Base-by-base conservation (phyloP, 345 rosid genomes). In the Salix viminalis region DNA sequence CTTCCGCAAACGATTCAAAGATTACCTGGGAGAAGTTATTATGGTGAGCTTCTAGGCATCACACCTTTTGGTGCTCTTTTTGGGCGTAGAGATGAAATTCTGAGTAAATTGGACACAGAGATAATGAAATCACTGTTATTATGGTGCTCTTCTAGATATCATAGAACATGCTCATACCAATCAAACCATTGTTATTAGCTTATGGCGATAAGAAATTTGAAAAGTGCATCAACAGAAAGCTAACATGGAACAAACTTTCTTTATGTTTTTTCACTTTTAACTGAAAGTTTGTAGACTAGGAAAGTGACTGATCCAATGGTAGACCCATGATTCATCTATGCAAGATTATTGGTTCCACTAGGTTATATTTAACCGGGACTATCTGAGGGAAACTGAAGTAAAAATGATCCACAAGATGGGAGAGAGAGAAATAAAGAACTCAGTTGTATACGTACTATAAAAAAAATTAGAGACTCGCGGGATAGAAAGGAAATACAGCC, bases 1-100 rank as follows among this genome's bases (percentile, higher is more conserved):
- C 87, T 96, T 96, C 90, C 87, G 88, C 64, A 89, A 92, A 46
- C 84, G 90, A 80, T 96, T 93, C 78, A 86, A 82, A 24, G 89
- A 80, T 76, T 87, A 85, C 84, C 74, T 96, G 44, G 96, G 99
- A 75, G 84, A 82, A 15, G 97, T 87, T 66, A 84, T 93, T 28
- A 92, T 82, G 90, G 99, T 95, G 87, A 88, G 89, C 82, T 78
- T 74, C 73, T 28, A 67, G 62, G 30, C 34, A 34, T 21, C 66
- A 26, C n/a, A 11, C 32, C 21, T 46, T 70, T 76, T 44, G 36
- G 23, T 16, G 16, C 46, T 60, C 11, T 58, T 69, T 37, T n/a
- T 18, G n/a, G 46, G 65, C 39, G 30, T 23, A 10, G 41, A 65
- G 23, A 28, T 13, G 65, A 23, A 34, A 34, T 34, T 34, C 36